Evolutionary conservation across 1,139 yeast genomes (phyloP).

Genomic region (Debaryomyces sp.): DNA sequence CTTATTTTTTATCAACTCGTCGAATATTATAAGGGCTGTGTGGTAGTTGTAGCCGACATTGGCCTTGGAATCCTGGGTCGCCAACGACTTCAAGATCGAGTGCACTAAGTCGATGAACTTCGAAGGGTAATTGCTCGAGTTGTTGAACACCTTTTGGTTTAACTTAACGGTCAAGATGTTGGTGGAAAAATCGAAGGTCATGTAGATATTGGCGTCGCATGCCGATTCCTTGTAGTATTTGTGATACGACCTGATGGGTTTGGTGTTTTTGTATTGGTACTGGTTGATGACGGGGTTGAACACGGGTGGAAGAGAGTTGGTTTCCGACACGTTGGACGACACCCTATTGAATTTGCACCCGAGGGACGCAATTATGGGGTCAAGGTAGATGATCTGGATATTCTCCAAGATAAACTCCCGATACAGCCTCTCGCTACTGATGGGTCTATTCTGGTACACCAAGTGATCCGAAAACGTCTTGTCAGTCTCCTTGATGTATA

Average conservation of each 20-base stretch:
- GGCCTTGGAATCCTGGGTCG: slow-evolving; percentile 16
- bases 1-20: slow-evolving; percentile 22
- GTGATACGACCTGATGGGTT: slow-evolving; percentile 30
- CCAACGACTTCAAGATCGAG: slow-evolving; percentile 18
- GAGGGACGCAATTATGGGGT: slow-evolving; percentile 42
- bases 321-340: slow-evolving; percentile 34
- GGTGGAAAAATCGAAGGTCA: slow-evolving; percentile 28
- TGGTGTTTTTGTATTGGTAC: slow-evolving; percentile 24
- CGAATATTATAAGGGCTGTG: slow-evolving; percentile 32
- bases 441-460: slow-evolving; percentile 22
- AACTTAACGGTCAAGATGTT: slow-evolving; percentile 33
- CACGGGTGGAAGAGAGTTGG: slow-evolving; percentile 10
- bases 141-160: slow-evolving; percentile 26
- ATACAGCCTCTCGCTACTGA: slow-evolving; percentile 37
- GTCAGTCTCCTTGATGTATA: slow-evolving; percentile 42
- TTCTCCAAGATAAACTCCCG: slow-evolving; percentile 39
- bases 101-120: slow-evolving; percentile 16
- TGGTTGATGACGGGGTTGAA: slow-evolving; percentile 15
- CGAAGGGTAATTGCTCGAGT: slow-evolving; percentile 18
- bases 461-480: slow-evolving; percentile 33
- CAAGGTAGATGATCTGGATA: slow-evolving; percentile 40
- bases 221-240: slow-evolving; percentile 21
- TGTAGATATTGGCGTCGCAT: slow-evolving; percentile 26
- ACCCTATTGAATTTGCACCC: slow-evolving; percentile 35
- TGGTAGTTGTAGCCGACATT: slow-evolving; percentile 24